These are phyloP conservation scores for Jatropha podagrica DNA, from an alignment of 441 rosid species.

Conservation along the genomic window DNA sequence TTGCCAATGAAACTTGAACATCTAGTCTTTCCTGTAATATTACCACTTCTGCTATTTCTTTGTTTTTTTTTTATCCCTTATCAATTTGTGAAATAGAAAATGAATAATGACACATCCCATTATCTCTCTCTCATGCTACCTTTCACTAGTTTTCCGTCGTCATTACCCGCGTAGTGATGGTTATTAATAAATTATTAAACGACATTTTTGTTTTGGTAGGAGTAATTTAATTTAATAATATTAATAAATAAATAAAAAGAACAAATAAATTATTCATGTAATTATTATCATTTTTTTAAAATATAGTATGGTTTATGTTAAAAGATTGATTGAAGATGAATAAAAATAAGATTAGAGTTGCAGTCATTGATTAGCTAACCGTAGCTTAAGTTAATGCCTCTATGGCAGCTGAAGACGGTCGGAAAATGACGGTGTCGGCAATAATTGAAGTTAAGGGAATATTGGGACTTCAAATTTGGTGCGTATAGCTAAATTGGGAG, in stretches of 20 bases:
- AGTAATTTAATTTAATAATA: neutral
- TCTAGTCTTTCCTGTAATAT: neutral
- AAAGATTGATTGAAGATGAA: neutral
- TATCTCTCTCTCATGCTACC: neutral
- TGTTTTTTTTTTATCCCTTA: neutral
- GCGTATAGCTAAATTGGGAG: no score
- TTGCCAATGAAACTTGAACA: conserved; percentile 22
- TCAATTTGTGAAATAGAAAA: conserved; percentile 12
- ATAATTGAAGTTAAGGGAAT: neutral
- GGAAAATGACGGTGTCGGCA: neutral
- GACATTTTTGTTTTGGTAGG: neutral
- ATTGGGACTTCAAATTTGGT: no score
- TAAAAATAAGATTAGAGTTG: neutral
- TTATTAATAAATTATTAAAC: neutral
- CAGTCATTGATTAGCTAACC: neutral
- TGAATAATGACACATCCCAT: neutral
- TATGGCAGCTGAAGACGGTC: neutral
- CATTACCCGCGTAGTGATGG: conserved; percentile 10
- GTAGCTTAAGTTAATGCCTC: conserved; percentile 1
- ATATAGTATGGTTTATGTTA: neutral
- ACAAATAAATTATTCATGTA: neutral
- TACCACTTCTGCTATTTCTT: no score
- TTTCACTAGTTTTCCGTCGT: conserved; percentile 11
- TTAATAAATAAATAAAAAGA: no score
- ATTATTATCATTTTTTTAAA: no score